Percentiles rank a stretch among this genome's conserved stretches.
These are phyloP conservation scores for Penicillium aurantiogriseum DNA, from an alignment of 2,329 filamentous ascomycete species.

Conservation along the genomic window DNA sequence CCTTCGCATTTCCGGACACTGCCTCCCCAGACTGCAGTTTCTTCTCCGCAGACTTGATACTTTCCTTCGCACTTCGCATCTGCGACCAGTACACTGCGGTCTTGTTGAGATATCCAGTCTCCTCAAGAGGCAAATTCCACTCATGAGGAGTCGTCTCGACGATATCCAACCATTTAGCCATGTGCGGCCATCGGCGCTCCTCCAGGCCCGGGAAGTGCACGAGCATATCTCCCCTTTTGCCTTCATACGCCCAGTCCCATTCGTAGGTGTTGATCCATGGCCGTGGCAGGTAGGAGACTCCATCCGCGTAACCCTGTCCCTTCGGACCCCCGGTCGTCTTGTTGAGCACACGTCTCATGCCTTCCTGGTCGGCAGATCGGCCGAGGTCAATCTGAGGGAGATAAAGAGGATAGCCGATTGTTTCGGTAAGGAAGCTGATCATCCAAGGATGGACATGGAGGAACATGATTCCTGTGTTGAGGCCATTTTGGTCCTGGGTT, in stretches of 20 bases:
- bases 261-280: constrained; percentile 32
- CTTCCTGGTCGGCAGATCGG: constrained; percentile 24
- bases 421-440: constrained; percentile 30
- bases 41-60: not conserved
- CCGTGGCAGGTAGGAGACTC: constrained; percentile 22
- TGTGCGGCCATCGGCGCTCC: constrained; percentile 26
- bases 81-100: constrained; percentile 24
- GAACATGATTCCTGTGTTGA: constrained; percentile 37
- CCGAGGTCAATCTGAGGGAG: constrained; percentile 23
- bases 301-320: constrained; percentile 16
- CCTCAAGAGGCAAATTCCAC: constrained; percentile 24
- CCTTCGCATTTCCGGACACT: not conserved
- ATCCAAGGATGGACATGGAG: constrained; percentile 38
- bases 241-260: constrained; percentile 28
- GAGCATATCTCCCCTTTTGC: constrained; percentile 28
- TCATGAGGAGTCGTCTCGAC: constrained; percentile 19
- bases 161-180: constrained; percentile 28
- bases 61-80: constrained; percentile 3
- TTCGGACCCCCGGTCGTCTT: constrained; percentile 18
- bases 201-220: constrained; percentile 33
- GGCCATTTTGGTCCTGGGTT: constrained; percentile 33
- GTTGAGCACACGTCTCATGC: constrained; percentile 23
- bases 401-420: constrained; percentile 25
- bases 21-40: not conserved
- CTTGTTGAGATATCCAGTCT: constrained; percentile 23